phyloP scores from a whole-genome alignment of 495 filamentous ascomycete genomes.

The Talaromyces trachyspermus region DNA sequence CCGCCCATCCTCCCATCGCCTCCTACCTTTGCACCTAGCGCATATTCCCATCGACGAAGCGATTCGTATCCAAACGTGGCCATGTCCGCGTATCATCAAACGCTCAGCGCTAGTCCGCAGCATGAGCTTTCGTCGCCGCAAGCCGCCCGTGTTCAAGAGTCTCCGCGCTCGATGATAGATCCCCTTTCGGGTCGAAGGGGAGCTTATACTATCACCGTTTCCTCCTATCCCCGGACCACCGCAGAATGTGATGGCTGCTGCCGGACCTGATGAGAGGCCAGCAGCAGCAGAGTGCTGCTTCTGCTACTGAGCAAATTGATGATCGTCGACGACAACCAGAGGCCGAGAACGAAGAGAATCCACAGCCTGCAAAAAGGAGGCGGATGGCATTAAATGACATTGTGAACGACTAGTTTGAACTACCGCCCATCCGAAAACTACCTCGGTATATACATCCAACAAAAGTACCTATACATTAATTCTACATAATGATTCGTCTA shows the following conservation, averaged over 20 bases:
- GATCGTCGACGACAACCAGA: not conserved
- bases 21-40: conserved; percentile 18
- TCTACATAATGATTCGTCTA: not conserved
- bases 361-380: conserved; percentile 65
- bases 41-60: conserved; percentile 30
- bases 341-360: conserved; percentile 5
- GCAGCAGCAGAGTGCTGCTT: not conserved
- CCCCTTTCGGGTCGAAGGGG: not conserved
- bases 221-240: not conserved
- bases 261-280: conserved; percentile 16
- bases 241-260: conserved; percentile 10
- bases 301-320: too few relatives aligned
- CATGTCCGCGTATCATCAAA: conserved; percentile 1
- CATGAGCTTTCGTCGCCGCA: conserved; percentile 13
- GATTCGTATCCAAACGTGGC: conserved; percentile 27
- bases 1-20: conserved; percentile 34
- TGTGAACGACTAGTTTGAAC: conserved; percentile 33
- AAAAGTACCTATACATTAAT: too few relatives aligned
- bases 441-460: too few relatives aligned
- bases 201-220: not conserved
- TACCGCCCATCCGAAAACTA: too few relatives aligned
- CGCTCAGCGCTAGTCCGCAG: not conserved
- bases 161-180: conserved; percentile 6
- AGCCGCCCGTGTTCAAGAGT: conserved; percentile 1
- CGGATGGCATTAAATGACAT: conserved; percentile 50